Conservation (phyloP, 305 asterid genomes). For the Caryopteris hybrid region DNA sequence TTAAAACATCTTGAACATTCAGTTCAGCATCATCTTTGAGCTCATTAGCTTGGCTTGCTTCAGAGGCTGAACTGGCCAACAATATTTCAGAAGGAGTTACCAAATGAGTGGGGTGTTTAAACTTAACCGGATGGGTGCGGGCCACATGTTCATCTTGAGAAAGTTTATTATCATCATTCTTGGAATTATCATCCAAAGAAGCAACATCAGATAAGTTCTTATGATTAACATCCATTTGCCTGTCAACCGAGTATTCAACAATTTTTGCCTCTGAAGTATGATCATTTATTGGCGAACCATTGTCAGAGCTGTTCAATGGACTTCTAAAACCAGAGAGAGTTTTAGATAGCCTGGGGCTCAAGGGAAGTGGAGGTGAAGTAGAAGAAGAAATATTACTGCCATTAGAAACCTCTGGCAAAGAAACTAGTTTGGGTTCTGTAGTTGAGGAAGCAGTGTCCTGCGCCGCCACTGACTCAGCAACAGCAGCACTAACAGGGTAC, state of each 20-base stretch:
- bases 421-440: conserved; percentile 42
- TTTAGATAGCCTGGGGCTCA: conserved; percentile 71
- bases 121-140: conserved; percentile 50
- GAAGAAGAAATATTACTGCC: conserved; percentile 40
- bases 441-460: conserved; percentile 46
- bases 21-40: conserved; percentile 43
- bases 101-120: conserved; percentile 91
- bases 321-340: conserved; percentile 66
- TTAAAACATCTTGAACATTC: conserved; percentile 55
- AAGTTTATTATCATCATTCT: conserved; percentile 44
- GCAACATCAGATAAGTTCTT: conserved; percentile 55
- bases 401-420: conserved; percentile 35
- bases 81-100: conserved; percentile 88
- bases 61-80: conserved; percentile 72
- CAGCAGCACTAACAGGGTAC: conserved; percentile 35
- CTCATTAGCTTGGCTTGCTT: conserved; percentile 50
- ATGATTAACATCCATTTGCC: conserved; percentile 47
- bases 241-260: conserved; percentile 63
- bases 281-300: conserved; percentile 37
- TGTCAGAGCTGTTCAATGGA: conserved; percentile 55
- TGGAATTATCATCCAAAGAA: conserved; percentile 48
- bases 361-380: conserved; percentile 57
- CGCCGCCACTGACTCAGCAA: conserved; percentile 33
- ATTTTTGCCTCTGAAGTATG: conserved; percentile 43
- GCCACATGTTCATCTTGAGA: conserved; percentile 52